Evolutionary conservation across 1,284 basidiomycete genomes (phyloP).

Genomic region (Athelia sp.): DNA sequence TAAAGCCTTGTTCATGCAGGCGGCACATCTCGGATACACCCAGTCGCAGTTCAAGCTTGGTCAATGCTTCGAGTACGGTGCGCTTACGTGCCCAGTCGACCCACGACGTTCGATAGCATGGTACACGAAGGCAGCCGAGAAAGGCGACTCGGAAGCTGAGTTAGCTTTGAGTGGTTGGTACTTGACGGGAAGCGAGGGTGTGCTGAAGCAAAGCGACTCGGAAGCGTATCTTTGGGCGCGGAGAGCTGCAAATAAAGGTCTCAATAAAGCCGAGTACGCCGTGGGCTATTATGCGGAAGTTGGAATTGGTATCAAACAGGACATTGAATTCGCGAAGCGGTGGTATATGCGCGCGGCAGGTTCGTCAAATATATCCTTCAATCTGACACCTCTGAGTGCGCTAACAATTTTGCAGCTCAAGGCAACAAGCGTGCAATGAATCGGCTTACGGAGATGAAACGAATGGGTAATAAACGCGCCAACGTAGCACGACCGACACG

Average conservation of each 20-base stretch:
- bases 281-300: slow-evolving; percentile 98
- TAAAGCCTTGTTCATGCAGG: slow-evolving; percentile 85
- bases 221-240: slow-evolving; percentile 98
- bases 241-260: slow-evolving; percentile 88
- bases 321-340: slow-evolving; percentile 92
- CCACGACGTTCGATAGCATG: slow-evolving; percentile 93
- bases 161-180: slow-evolving; percentile 98
- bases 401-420: slow-evolving; percentile 56
- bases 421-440: slow-evolving; percentile 95
- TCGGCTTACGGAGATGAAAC: slow-evolving; percentile 88
- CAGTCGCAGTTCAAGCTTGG: slow-evolving; percentile 95
- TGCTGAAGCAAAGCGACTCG: slow-evolving; percentile 94
- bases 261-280: slow-evolving; percentile 94
- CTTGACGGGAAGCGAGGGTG: slow-evolving; percentile 90
- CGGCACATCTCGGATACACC: slow-evolving; percentile 91
- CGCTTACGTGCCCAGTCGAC: slow-evolving; percentile 87
- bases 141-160: slow-evolving; percentile 92
- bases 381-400: slow-evolving; percentile 1
- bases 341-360: slow-evolving; percentile 99
- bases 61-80: slow-evolving; percentile 92
- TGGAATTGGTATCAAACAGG: slow-evolving; percentile 95
- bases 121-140: slow-evolving; percentile 98
- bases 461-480: slow-evolving; percentile 66
- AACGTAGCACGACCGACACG: slow-evolving; percentile 82
- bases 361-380: slow-evolving; percentile 35